Evolutionary conservation across 2,329 filamentous ascomycete species (phyloP).

Genomic region (Monosporascus sp.): DNA sequence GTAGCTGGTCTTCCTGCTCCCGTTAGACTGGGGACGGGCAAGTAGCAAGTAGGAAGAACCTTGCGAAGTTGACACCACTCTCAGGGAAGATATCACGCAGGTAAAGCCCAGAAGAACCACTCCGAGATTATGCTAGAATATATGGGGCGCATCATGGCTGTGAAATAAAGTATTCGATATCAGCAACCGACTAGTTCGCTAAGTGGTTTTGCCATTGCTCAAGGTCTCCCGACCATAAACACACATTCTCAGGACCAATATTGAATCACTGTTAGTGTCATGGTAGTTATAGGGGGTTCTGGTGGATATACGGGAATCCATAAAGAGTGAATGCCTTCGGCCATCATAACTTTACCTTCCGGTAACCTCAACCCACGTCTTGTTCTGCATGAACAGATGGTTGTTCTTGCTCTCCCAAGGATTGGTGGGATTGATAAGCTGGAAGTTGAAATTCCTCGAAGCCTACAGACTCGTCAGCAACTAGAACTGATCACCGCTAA

Average conservation of each 20-base stretch:
- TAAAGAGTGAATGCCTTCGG: too few relatives aligned
- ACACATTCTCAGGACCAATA: too few relatives aligned
- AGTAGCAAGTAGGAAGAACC: not conserved
- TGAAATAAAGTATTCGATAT: too few relatives aligned
- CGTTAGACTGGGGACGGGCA: not conserved
- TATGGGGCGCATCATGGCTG: too few relatives aligned
- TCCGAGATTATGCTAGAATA: not conserved
- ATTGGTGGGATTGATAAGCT: conserved; percentile 13
- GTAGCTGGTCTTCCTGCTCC: not conserved
- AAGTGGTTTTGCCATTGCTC: too few relatives aligned
- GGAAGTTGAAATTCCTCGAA: conserved; percentile 10
- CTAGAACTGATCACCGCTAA: not conserved
- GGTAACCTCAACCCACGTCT: conserved; percentile 16
- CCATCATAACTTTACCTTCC: not conserved
- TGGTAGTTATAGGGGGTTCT: too few relatives aligned
- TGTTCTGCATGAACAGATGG: conserved; percentile 12
- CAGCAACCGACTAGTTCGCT: too few relatives aligned
- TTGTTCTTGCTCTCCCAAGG: conserved; percentile 9
- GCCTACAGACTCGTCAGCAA: not conserved
- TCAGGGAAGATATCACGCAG: not conserved
- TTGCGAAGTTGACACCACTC: not conserved
- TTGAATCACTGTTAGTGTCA: too few relatives aligned
- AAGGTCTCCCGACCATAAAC: too few relatives aligned
- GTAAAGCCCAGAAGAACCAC: not conserved
- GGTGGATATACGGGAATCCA: too few relatives aligned